Evolutionary conservation across 2,329 filamentous ascomycete genomes (phyloP), one percentile per base, ranked within the genome.

Genomic region (Phialophora chinensis): DNA sequence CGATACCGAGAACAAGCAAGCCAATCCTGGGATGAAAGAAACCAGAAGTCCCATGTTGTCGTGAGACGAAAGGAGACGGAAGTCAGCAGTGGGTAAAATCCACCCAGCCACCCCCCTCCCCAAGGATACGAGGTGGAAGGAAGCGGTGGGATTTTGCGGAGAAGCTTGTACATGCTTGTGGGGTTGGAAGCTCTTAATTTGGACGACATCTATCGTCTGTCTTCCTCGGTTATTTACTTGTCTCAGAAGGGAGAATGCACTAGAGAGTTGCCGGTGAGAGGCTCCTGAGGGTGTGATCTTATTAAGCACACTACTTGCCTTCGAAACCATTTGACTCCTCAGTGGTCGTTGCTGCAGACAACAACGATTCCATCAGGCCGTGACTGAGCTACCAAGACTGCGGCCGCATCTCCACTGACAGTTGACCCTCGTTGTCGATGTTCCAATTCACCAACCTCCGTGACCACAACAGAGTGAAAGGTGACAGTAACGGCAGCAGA

Each of bases 51-150:
- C 20, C 33, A 35, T 52, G 49, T 17, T 17, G 33, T 4, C 1
- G 25, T 8, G 56, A 49, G 56, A 25, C 7, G 1, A 29, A 47
- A 49, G 0, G 11, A 20, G 12, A 20, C 10, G 49, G 38, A 29
- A 25, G 23, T 17, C 25, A 33, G 33, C 50, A 57, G 52, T 65
- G 63, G 63, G 63, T 65, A 60, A 61, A 61, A 55, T 27, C 63
- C 63, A 65, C 44, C 31, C 8, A 44, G 4, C 33, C 38, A 8
- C 17, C 17, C 38, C 5, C 14, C 17, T 14, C n/a, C 38, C 38
- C 17, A 5, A 35, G 23, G 17, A 59, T 49, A 59, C 56, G 38
- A 59, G 63, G 5, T 44, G 38, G 38, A 44, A 20, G 17, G 38
- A 44, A n/a, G 38, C 38, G 14, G 38, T 44, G 38, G 38, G 38